These are phyloP conservation scores for Alternaria triticimaculans DNA, from an alignment of 2,329 filamentous ascomycete genomes.

Conservation along the genomic window DNA sequence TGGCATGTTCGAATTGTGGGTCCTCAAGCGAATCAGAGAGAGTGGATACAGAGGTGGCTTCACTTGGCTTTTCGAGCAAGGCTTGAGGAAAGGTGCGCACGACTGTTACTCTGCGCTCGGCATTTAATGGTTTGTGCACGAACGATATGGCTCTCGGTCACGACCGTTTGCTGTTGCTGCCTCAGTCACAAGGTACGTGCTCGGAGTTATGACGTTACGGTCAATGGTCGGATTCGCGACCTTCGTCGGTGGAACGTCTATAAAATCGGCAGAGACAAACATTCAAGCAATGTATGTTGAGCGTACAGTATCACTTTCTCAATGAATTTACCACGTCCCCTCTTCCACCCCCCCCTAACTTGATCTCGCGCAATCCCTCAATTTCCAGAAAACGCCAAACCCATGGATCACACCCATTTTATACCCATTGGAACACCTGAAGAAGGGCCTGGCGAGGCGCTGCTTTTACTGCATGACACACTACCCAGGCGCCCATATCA, in stretches of 20 bases:
- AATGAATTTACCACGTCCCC: neutral
- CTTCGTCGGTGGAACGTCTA: conserved; percentile 2
- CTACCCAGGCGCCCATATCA: conserved; percentile 17
- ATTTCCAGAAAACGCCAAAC: neutral
- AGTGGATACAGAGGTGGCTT: conserved; percentile 56
- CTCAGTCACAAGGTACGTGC: neutral
- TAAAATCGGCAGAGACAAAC: neutral
- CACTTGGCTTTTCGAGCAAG: conserved; percentile 61
- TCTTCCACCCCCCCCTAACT: neutral
- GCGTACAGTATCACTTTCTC: conserved; percentile 1
- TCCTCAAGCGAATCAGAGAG: conserved; percentile 61
- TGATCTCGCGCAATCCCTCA: neutral
- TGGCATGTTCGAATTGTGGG: conserved; percentile 65
- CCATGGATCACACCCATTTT: neutral
- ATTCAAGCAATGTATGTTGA: neutral
- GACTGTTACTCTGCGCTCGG: conserved; percentile 46
- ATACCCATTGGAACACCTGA: neutral
- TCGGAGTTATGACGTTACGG: neutral
- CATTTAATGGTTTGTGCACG: conserved; percentile 14
- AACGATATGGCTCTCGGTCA: neutral
- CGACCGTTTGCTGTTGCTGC: neutral
- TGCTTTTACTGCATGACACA: neutral
- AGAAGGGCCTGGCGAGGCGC: conserved; percentile 5
- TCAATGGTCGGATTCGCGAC: neutral
- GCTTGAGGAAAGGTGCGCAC: conserved; percentile 54